phyloP scores from a whole-genome alignment of 2,329 filamentous ascomycete genomes.

The Aspergillus sp. region DNA sequence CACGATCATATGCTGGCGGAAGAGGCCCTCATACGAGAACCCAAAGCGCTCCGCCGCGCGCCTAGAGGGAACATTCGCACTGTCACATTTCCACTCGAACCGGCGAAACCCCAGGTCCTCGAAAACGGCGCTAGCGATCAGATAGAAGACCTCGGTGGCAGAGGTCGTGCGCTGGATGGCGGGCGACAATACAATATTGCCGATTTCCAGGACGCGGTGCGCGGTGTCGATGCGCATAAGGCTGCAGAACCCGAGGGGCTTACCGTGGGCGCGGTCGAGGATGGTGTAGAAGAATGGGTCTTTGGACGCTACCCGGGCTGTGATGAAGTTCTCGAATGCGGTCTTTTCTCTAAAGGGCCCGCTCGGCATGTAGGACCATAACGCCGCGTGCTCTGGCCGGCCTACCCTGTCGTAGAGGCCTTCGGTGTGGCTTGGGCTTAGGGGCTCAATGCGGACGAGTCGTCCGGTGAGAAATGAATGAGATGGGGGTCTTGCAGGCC shows the following conservation, averaged over 20 bases:
- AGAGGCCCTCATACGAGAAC: constrained; percentile 49
- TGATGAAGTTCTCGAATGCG: constrained; percentile 19
- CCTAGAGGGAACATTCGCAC: constrained; percentile 44
- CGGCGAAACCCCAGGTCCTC: constrained; percentile 45
- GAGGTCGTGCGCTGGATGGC: constrained; percentile 44
- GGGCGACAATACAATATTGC: constrained; percentile 43
- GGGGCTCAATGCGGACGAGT: constrained; percentile 12
- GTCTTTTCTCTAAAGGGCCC: constrained; percentile 21
- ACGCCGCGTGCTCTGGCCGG: constrained; percentile 8
- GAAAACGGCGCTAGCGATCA: constrained; percentile 46
- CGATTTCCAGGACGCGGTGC: constrained; percentile 48
- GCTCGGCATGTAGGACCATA: constrained; percentile 31
- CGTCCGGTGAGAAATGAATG: constrained; percentile 5
- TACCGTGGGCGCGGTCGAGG: constrained; percentile 15
- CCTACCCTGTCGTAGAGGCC: constrained; percentile 14
- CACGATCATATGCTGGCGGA: constrained; percentile 51
- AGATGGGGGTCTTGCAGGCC: constrained; percentile 5
- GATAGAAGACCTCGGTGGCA: constrained; percentile 49
- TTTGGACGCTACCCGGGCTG: constrained; percentile 10
- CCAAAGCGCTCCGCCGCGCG: constrained; percentile 49
- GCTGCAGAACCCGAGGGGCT: constrained; percentile 10
- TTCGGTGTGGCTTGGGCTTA: constrained; percentile 10
- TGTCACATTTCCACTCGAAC: constrained; percentile 56
- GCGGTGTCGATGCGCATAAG: constrained; percentile 39
- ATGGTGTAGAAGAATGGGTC: constrained; percentile 37